These are phyloP conservation scores for Hypoxylon sp. DNA, from an alignment of 2,329 filamentous ascomycete species.

Conservation along the genomic window DNA sequence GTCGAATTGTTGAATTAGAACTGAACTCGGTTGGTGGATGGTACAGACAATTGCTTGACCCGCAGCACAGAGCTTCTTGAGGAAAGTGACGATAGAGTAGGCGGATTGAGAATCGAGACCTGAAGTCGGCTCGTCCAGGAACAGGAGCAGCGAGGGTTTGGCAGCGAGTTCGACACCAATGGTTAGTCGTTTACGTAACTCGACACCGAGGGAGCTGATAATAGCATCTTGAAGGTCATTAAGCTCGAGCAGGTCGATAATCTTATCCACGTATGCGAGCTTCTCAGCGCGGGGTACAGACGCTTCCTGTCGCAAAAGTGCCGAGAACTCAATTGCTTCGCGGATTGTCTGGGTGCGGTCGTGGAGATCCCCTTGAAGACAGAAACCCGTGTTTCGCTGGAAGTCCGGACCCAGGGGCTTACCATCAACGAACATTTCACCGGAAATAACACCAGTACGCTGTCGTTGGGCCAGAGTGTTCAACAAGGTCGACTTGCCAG, in stretches of 20 bases:
- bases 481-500: constrained; percentile 86
- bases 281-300: constrained; percentile 82
- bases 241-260: constrained; percentile 87
- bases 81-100: constrained; percentile 76
- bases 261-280: constrained; percentile 89
- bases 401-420: constrained; percentile 73
- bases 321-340: constrained; percentile 86
- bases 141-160: constrained; percentile 76
- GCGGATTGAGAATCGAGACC: constrained; percentile 79
- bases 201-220: constrained; percentile 74
- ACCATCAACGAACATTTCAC: constrained; percentile 81
- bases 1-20: constrained; percentile 80
- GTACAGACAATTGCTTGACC: constrained; percentile 82
- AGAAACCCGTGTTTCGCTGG: constrained; percentile 78
- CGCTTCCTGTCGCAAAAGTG: constrained; percentile 85
- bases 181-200: constrained; percentile 79
- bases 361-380: constrained; percentile 80
- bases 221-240: constrained; percentile 77
- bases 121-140: constrained; percentile 80
- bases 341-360: constrained; percentile 83
- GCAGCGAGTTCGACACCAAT: constrained; percentile 82
- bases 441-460: constrained; percentile 73
- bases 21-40: constrained; percentile 79
- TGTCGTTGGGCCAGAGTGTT: constrained; percentile 83
- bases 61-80: constrained; percentile 75